phyloP scores from a whole-genome alignment of 805 yeast genomes.

The Priceomyces castillae region DNA sequence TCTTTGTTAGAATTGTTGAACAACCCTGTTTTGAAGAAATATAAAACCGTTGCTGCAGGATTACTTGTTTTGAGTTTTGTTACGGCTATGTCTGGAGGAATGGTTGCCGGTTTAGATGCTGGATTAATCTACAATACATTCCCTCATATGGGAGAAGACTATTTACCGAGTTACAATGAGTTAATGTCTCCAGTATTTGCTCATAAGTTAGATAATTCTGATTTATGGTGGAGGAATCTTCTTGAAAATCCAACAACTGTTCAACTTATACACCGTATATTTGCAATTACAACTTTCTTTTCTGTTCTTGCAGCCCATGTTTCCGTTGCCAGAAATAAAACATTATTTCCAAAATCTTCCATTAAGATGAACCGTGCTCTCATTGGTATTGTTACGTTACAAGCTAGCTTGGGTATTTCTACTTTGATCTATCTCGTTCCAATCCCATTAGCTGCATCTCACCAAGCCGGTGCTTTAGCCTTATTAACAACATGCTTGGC shows the following conservation, averaged over 20 bases:
- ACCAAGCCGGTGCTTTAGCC: constrained; percentile 95
- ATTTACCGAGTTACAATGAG: constrained; percentile 74
- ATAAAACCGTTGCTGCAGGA: constrained; percentile 54
- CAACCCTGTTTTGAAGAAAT: constrained; percentile 55
- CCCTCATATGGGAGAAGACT: constrained; percentile 92
- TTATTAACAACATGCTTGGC: constrained; percentile 74
- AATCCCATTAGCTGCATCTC: constrained; percentile 87
- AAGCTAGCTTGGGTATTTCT: constrained; percentile 80
- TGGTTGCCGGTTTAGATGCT: constrained; percentile 98
- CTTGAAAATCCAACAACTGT: constrained; percentile 96
- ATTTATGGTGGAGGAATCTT: constrained; percentile 86
- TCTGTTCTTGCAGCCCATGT: constrained; percentile 69
- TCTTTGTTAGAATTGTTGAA: constrained; percentile 56
- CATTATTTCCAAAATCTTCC: constrained; percentile 53
- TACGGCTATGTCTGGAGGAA: constrained; percentile 96
- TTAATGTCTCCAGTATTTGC: constrained; percentile 73
- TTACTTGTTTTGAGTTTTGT: constrained; percentile 69
- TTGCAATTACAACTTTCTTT: constrained; percentile 79
- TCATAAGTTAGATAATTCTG: constrained; percentile 63
- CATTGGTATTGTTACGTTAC: constrained; percentile 81
- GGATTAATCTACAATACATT: constrained; percentile 94
- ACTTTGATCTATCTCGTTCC: constrained; percentile 90
- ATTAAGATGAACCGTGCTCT: constrained; percentile 57
- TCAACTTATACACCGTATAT: constrained; percentile 82
- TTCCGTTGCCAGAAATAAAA: constrained; percentile 57